Conservation (phyloP, 2,329 filamentous ascomycete species). For the Botrytis fabae region DNA sequence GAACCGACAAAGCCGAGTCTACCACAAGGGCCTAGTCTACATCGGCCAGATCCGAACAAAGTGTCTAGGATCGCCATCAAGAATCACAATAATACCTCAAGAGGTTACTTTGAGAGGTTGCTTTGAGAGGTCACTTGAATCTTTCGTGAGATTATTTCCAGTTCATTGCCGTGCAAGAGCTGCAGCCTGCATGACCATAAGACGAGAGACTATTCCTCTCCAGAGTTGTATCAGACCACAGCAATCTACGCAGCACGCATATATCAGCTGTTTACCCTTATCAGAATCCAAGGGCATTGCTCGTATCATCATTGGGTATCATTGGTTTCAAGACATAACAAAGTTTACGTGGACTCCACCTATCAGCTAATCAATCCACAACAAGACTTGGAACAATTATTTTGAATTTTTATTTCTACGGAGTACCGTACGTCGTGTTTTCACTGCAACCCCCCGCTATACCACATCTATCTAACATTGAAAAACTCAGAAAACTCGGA, state of each 20-base stretch:
- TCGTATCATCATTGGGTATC: constrained; percentile 14
- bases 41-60: not conserved
- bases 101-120: not conserved
- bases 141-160: not conserved
- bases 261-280: constrained; percentile 1
- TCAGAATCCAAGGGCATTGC: not conserved
- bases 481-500: not conserved
- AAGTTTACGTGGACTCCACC: not conserved
- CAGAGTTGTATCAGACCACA: not conserved
- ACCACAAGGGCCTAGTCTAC: not conserved
- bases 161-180: not conserved
- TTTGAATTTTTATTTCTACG: not conserved
- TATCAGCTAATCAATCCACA: not conserved
- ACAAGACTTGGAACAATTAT: not conserved
- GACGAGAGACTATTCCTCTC: not conserved
- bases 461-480: not conserved
- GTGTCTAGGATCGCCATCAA: not conserved
- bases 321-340: constrained; percentile 2
- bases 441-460: not conserved
- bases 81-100: not conserved
- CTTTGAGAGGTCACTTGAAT: not conserved
- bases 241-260: not conserved
- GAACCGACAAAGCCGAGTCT: not conserved
- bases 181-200: not conserved
- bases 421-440: not conserved